These are phyloP conservation scores for Saxophila tyrrhenica DNA, from an alignment of 495 filamentous ascomycete species.

Conservation along the genomic window DNA sequence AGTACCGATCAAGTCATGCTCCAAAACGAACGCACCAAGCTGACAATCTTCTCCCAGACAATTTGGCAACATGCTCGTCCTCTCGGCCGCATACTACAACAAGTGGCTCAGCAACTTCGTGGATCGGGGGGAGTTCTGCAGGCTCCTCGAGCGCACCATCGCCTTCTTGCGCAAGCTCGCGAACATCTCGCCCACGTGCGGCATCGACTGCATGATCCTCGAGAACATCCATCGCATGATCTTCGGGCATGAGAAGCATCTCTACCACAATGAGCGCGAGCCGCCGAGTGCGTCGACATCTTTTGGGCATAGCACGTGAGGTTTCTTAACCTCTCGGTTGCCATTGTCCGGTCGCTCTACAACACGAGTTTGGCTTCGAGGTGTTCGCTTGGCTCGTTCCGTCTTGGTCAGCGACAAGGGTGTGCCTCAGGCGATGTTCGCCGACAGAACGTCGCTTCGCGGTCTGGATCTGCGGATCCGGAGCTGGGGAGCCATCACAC, in stretches of 20 bases:
- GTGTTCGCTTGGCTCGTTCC: too few relatives aligned
- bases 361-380: too few relatives aligned
- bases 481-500: too few relatives aligned
- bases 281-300: slow-evolving; percentile 1
- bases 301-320: slow-evolving; percentile 1
- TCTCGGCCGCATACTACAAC: slow-evolving; percentile 64
- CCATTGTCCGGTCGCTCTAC: too few relatives aligned
- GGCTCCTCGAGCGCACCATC: slow-evolving; percentile 55
- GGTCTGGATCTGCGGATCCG: too few relatives aligned
- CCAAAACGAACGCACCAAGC: background rate
- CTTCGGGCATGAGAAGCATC: slow-evolving; percentile 10
- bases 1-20: slow-evolving; percentile 30
- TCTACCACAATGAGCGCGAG: slow-evolving; percentile 8
- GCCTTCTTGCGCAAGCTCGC: slow-evolving; percentile 40
- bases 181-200: slow-evolving; percentile 13
- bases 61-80: slow-evolving; percentile 90
- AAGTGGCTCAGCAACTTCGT: slow-evolving; percentile 44
- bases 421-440: too few relatives aligned
- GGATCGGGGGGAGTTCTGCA: slow-evolving; percentile 36
- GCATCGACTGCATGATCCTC: slow-evolving; percentile 9
- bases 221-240: slow-evolving; percentile 9
- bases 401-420: too few relatives aligned
- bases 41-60: slow-evolving; percentile 45
- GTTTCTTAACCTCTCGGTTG: too few relatives aligned
- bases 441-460: too few relatives aligned